Base-by-base conservation (phyloP, 768 basidiomycete species). In the Lactifluus rugatus region DNA sequence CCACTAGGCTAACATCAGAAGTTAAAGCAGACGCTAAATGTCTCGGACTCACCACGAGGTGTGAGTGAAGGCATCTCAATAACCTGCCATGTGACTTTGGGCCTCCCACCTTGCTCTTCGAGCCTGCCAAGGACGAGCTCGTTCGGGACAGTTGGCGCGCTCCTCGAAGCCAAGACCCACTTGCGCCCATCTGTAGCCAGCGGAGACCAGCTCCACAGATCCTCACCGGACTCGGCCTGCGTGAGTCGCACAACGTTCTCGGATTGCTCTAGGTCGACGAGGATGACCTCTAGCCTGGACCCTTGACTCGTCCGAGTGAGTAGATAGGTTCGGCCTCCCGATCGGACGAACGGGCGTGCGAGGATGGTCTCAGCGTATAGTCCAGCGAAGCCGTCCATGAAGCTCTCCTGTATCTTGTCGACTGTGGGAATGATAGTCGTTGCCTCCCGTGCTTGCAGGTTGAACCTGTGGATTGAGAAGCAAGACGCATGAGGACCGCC, bases 401-500 rank as follows among this genome's bases (percentile, higher is more conserved):
- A 19, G 21, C 37, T 31, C 1, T 62, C 34, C 14, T 47, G 34
- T 36, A 47, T 34, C 50, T 53, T 62, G 23, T 62, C 61, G 13
- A 69, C 56, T 7, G 45, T 19, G 14, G 61, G 65, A 3, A 70
- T 54, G 17, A 68, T 31, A 17, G 66, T 60, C 28, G 58, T 54
- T 36, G 34, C 34, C 41, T 62, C 32, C 17, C 42, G 48, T 2
- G 28, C 46, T 19, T 48, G 49, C 25, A 68, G 50, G n/a, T 52
- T 44, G n/a, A 62, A 53, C 23, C 45, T 52, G 54, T 69, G 66
- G 0, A 72, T 57, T 2, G 61, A 50, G 0, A 69, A 64, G 54
- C 69, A 70, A 9, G 68, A 68, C 21, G 64, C 63, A 56, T 72
- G 72, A 0, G 67, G 58, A 0, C 70, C 70, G 5, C 70, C 71